A percentile compares a stretch with the other conserved stretches of the same genome.
phyloP scores from a whole-genome alignment of 2,329 filamentous ascomycete genomes.

The Didymella pinodella region DNA sequence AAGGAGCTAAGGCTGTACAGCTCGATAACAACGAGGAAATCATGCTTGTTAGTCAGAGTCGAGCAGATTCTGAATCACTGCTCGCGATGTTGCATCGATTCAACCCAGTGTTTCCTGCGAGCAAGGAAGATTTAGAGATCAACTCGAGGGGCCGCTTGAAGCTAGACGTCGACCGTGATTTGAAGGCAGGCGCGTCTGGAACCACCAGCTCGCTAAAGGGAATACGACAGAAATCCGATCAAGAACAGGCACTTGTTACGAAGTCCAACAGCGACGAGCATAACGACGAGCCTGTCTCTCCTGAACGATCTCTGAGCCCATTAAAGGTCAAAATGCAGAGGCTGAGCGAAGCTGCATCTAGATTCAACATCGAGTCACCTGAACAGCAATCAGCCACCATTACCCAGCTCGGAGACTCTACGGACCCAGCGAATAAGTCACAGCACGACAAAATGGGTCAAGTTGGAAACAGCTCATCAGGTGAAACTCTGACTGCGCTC shows the following conservation, averaged over 20 bases:
- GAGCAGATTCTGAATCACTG: constrained; percentile 10
- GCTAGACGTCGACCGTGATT: neutral
- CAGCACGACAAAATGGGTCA: neutral
- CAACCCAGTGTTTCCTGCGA: constrained; percentile 1
- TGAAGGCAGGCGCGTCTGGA: neutral
- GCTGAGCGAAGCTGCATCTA: constrained; percentile 15
- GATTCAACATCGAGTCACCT: constrained; percentile 5
- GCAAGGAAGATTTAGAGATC: neutral
- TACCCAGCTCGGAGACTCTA: neutral
- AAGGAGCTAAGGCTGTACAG: constrained; percentile 2
- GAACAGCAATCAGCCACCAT: constrained; percentile 3
- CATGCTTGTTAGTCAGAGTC: constrained; percentile 15
- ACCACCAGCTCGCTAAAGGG: neutral
- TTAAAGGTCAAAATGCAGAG: constrained; percentile 23
- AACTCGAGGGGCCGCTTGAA: neutral
- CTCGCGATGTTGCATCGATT: constrained; percentile 15
- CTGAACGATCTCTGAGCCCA: constrained; percentile 11
- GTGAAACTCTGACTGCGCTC: constrained; percentile 10
- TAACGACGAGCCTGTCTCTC: neutral
- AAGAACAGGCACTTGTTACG: neutral
- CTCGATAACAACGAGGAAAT: constrained; percentile 9
- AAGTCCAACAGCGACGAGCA: neutral
- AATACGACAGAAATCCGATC: neutral
- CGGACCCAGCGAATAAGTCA: neutral
- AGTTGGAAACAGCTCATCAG: neutral